These are phyloP conservation scores for Dryadomyces quercus-mongolicae DNA, from an alignment of 2,329 filamentous ascomycete species.

Conservation along the genomic window DNA sequence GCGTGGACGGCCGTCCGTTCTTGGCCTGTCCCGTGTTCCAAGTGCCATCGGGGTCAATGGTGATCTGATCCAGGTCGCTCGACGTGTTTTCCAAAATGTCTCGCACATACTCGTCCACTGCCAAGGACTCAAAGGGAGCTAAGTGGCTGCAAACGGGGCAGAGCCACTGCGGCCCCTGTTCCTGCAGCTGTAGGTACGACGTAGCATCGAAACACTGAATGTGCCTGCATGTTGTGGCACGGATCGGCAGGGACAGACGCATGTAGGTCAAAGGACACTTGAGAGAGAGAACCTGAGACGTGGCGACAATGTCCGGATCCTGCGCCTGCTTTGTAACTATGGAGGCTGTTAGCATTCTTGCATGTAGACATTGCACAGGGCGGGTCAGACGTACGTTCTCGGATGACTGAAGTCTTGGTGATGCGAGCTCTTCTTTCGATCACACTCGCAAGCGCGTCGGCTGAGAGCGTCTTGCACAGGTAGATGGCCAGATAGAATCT, in stretches of 20 bases:
- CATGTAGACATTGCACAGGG: neutral
- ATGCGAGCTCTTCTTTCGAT: constrained; percentile 62
- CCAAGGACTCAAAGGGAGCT: constrained; percentile 68
- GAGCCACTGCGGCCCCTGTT: constrained; percentile 93
- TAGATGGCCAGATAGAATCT: constrained; percentile 63
- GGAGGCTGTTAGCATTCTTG: neutral
- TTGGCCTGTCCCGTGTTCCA: constrained; percentile 39
- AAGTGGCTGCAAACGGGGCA: constrained; percentile 87
- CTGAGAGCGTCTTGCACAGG: constrained; percentile 60
- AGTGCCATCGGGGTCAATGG: constrained; percentile 73
- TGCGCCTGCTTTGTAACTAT: constrained; percentile 68
- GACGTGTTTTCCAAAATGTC: constrained; percentile 71
- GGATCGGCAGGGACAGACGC: constrained; percentile 67
- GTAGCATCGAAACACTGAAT: constrained; percentile 91
- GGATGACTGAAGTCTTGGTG: constrained; percentile 67
- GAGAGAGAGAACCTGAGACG: constrained; percentile 76
- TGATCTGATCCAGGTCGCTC: constrained; percentile 66
- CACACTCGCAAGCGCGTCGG: constrained; percentile 56
- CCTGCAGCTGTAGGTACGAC: constrained; percentile 85
- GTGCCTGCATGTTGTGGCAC: constrained; percentile 70
- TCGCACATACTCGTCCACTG: constrained; percentile 84
- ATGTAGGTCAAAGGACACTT: constrained; percentile 88
- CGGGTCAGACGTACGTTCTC: constrained; percentile 52
- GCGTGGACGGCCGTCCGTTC: constrained; percentile 16
- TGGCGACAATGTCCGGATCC: constrained; percentile 81